Evolutionary conservation across 2,329 filamentous ascomycete species (phyloP), one percentile per base, ranked within the genome.

Genomic region (Aspergillus calidoustus): DNA sequence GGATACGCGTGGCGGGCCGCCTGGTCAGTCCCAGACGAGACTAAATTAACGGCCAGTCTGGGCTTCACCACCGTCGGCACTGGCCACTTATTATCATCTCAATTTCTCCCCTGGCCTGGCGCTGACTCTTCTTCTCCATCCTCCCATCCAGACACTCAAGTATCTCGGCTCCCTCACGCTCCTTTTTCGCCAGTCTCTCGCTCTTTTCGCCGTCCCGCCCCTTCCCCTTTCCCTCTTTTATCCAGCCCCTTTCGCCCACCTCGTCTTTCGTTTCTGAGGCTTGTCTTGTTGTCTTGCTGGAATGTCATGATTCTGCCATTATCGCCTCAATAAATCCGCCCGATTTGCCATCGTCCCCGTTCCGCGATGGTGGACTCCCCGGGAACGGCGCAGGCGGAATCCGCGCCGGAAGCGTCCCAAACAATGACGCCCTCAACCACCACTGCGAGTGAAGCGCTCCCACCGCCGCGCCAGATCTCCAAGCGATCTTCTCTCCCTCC

Each of bases 301-400:
- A 51, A 63, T 64, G 65, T 49, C 65, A 67, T 68, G 62, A 66
- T 62, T 46, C 28, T 34, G 47, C 53, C 57, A 11, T 55, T 54
- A 41, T 44, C 23, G 31, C 44, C 44, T 48, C 43, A 25, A 49
- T 64, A 62, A 53, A 54, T 23, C 49, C 41, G 34, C 30, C 15
- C 43, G 30, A n/a, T 52, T 25, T 22, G 31, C 30, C 22, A 46
- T 55, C 25, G 25, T 43, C 53, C 43, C n/a, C 50, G 15, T 52
- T 61, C 67, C 70, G 69, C 67, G 65, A 76, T 76, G 74, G 74
- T 71, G 70, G 70, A 68, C 53, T 69, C 67, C 62, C 69, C 70
- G 61, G 72, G 69, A 72, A 69, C 67, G 68, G 74, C 60, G 63
- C 66, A 70, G 64, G 56, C 61, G 61, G 71, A 69, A 66, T 57